Percentiles rank a stretch among this genome's conserved stretches.
Conservation (phyloP, 495 filamentous ascomycete genomes). For the Trichocladium uniseriatum region DNA sequence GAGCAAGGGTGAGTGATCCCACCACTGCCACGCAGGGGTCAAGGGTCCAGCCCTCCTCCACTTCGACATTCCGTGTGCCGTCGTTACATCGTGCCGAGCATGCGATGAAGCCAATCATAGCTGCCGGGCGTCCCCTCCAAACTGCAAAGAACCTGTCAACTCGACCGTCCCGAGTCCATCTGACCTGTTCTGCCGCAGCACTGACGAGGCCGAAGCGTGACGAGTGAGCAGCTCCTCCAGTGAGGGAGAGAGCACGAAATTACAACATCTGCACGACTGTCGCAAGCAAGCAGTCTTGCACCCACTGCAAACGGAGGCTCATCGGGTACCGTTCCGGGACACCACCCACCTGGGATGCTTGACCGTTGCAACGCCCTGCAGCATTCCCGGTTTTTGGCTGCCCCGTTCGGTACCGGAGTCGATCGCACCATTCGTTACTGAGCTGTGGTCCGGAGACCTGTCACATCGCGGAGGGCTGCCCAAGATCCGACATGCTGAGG, state of each 20-base stretch:
- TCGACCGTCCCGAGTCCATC: constrained; percentile 1
- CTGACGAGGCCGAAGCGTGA: neutral
- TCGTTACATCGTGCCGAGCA: constrained; percentile 19
- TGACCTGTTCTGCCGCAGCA: constrained; percentile 13
- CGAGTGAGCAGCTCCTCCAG: constrained; percentile 4
- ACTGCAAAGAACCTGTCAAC: constrained; percentile 1
- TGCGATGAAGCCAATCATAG: constrained; percentile 17
- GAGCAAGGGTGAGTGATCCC: too few species aligned
- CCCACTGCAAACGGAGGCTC: too few species aligned
- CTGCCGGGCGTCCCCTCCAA: constrained; percentile 3
- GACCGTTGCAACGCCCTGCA: constrained; percentile 5
- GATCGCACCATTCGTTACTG: constrained; percentile 5
- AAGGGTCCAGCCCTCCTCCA: constrained; percentile 17
- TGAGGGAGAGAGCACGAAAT: neutral
- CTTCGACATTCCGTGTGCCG: constrained; percentile 19
- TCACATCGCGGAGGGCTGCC: neutral
- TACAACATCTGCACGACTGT: too few species aligned
- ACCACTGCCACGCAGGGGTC: too few species aligned
- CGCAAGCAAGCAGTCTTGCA: too few species aligned
- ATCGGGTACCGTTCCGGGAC: too few species aligned
- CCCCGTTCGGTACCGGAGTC: constrained; percentile 17
- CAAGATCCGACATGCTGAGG: constrained; percentile 17
- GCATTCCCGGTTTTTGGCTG: constrained; percentile 8
- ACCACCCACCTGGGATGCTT: too few species aligned
- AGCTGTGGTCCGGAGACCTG: neutral